Conservation (phyloP, 352 stramenopile species). For the Pythium diclinum region DNA sequence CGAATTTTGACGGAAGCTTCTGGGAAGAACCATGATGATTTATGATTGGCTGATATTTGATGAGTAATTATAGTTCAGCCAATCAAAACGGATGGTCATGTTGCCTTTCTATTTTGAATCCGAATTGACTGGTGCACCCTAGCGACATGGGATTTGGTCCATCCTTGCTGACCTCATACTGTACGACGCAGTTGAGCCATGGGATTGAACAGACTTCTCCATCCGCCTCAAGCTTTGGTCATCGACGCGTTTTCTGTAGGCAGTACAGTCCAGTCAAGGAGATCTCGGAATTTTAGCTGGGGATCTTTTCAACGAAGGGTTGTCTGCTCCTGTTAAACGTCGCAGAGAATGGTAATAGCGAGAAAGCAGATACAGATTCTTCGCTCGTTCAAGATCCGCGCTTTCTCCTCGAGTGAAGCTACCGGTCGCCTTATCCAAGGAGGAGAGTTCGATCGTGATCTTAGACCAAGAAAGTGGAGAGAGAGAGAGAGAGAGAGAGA, state of each 20-base stretch:
- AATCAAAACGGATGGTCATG: not conserved
- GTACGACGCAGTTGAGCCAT: not conserved
- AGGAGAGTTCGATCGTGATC: not conserved
- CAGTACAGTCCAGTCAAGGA: not conserved
- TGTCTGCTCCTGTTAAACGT: not conserved
- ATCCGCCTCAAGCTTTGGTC: not conserved
- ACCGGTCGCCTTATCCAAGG: not conserved
- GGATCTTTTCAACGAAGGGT: not conserved
- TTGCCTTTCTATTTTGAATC: conserved; percentile 1
- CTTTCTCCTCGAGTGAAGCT: not conserved
- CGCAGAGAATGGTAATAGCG: not conserved
- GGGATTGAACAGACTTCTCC: not conserved
- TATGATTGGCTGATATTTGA: not conserved
- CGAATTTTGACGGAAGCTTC: conserved; percentile 1
- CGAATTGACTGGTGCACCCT: not conserved
- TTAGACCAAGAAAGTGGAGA: not conserved
- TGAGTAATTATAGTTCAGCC: not conserved
- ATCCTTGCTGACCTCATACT: not conserved
- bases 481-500: not conserved
- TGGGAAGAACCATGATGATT: not conserved
- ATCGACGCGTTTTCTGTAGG: not conserved
- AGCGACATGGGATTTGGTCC: not conserved
- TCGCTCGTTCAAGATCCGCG: not conserved
- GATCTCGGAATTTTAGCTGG: not conserved
- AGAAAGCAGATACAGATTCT: not conserved